Evolutionary conservation across 2,329 filamentous ascomycete species (phyloP).

Genomic region (Pseudogymnoascus sp.): DNA sequence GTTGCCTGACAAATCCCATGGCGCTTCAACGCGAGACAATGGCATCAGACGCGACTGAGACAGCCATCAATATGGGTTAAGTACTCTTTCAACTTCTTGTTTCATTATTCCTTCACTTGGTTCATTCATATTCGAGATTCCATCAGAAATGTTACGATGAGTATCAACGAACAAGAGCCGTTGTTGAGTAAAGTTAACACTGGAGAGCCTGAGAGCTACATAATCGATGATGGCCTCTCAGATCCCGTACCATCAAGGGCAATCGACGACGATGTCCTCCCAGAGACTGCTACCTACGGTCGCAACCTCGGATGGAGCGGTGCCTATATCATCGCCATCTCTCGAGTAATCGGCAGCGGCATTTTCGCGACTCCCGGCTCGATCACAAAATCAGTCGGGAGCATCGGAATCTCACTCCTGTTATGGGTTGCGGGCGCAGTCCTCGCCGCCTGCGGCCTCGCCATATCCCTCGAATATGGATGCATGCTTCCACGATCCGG

Average conservation of each 20-base stretch:
- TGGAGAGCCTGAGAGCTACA: background rate
- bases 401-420: slow-evolving; percentile 46
- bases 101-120: background rate
- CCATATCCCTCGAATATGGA: slow-evolving; percentile 39
- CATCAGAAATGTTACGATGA: background rate
- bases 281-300: background rate
- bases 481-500: slow-evolving; percentile 39
- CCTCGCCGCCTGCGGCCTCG: slow-evolving; percentile 36
- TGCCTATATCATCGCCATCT: slow-evolving; percentile 24
- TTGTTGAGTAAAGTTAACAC: slow-evolving; percentile 1
- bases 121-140: background rate
- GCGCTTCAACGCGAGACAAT: background rate
- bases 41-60: slow-evolving; percentile 1
- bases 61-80: background rate
- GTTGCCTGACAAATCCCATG: background rate
- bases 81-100: background rate
- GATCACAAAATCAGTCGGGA: slow-evolving; percentile 59
- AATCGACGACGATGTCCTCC: background rate
- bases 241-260: background rate
- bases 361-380: slow-evolving; percentile 45
- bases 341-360: slow-evolving; percentile 22
- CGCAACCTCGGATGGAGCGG: slow-evolving; percentile 21
- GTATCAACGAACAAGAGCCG: background rate
- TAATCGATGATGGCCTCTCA: background rate
- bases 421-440: slow-evolving; percentile 45